Evolutionary conservation across 306 rosid genomes (phyloP).

Genomic region (Sphenostylis stenocarpa): DNA sequence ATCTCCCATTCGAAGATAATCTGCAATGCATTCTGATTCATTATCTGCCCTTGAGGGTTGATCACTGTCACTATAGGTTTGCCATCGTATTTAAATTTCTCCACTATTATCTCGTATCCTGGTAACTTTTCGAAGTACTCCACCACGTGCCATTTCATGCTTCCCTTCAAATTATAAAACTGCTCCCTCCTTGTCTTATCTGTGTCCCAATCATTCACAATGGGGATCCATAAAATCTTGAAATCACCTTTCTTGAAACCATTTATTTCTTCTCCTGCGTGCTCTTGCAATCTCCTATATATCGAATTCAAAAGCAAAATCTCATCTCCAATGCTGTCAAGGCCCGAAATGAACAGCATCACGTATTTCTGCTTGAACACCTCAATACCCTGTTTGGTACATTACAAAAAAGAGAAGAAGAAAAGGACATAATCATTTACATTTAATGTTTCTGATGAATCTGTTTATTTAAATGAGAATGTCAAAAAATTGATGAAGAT

Average conservation of each 20-base stretch:
- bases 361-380: constrained; percentile 35
- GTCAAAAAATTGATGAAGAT: too few species aligned
- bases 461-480: not conserved
- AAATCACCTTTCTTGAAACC: constrained; percentile 34
- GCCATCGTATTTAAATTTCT: not conserved
- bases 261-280: not conserved
- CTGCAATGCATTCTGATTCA: constrained; percentile 28
- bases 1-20: constrained; percentile 39
- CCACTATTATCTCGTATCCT: not conserved
- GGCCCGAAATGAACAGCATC: constrained; percentile 33
- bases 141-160: constrained; percentile 31
- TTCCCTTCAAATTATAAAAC: not conserved
- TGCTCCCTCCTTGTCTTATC: not conserved
- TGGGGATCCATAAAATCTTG: constrained; percentile 40
- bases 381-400: constrained; percentile 30
- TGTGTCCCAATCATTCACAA: constrained; percentile 16
- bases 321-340: constrained; percentile 30
- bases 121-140: constrained; percentile 26
- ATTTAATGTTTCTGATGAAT: not conserved
- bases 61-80: constrained; percentile 26
- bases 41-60: constrained; percentile 14
- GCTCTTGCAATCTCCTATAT: constrained; percentile 18
- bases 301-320: constrained; percentile 24
- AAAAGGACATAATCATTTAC: not conserved
- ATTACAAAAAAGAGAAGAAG: not conserved